Conservation (phyloP, 106 monocot genomes). For the Dendrobium chrysotoxum region DNA sequence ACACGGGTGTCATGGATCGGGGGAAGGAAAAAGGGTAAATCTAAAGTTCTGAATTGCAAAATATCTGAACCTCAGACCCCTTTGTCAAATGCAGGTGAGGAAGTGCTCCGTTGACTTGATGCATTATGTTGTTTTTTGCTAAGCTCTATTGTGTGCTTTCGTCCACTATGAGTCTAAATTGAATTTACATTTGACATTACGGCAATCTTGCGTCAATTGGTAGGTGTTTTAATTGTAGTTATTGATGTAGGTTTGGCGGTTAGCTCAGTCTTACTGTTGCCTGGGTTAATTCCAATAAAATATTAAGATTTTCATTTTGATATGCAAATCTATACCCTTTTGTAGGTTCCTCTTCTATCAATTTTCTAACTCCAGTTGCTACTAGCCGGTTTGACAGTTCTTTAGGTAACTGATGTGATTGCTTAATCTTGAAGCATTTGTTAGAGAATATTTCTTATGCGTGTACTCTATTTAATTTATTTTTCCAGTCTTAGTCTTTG, state of each 20-base stretch:
- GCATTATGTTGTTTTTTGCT: background rate
- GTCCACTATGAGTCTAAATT: background rate
- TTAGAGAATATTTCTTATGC: background rate
- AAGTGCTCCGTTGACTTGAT: background rate
- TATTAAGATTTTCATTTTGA: background rate
- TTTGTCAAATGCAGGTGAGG: constrained; percentile 53
- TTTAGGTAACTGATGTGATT: constrained; percentile 50
- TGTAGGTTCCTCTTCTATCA: constrained; percentile 70
- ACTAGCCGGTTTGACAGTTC: constrained; percentile 86
- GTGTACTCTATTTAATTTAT: background rate
- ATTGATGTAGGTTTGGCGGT: background rate
- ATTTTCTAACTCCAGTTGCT: constrained; percentile 46
- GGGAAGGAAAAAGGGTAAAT: constrained; percentile 25
- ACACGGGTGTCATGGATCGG: constrained; percentile 69
- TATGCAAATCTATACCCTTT: background rate
- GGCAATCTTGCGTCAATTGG: background rate
- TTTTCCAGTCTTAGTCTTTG: background rate
- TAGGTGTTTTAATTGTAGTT: background rate
- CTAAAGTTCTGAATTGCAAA: constrained; percentile 34
- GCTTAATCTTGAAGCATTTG: background rate
- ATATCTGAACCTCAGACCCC: constrained; percentile 61
- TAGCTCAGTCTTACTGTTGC: background rate
- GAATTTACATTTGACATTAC: background rate
- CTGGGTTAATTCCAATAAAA: background rate
- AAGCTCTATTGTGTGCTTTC: background rate